Evolutionary conservation across 495 filamentous ascomycete species (phyloP).

Genomic region (Emericellopsis terricola): DNA sequence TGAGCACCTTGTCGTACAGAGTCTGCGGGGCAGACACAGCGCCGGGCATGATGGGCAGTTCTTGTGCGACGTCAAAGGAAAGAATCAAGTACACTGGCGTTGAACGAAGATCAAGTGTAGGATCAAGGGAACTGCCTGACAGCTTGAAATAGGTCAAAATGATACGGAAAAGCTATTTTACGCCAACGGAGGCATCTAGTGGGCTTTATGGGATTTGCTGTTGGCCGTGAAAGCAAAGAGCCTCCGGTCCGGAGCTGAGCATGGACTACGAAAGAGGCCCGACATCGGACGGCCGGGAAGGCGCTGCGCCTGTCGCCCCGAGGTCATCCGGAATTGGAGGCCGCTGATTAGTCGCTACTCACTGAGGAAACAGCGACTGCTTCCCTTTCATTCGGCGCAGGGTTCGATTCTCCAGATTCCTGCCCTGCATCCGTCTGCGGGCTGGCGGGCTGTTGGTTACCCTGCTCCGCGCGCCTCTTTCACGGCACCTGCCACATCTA

Average conservation of each 20-base stretch:
- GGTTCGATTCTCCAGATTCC: too few species aligned
- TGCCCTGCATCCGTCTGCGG: too few species aligned
- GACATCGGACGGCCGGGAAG: constrained; percentile 1
- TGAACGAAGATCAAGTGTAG: too few species aligned
- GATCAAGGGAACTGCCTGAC: too few species aligned
- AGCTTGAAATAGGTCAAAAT: background rate
- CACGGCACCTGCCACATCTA: too few species aligned
- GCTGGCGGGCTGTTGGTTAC: too few species aligned
- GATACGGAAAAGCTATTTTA: background rate
- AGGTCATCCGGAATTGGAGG: background rate
- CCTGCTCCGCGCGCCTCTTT: too few species aligned
- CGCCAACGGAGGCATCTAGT: background rate
- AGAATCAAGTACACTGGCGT: too few species aligned
- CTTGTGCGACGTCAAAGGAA: too few species aligned
- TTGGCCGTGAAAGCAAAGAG: background rate
- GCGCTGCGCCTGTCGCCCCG: background rate
- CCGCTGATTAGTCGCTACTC: background rate
- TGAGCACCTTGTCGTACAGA: constrained; percentile 95
- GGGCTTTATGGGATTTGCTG: background rate
- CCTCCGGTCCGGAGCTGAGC: background rate
- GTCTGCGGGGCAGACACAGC: constrained; percentile 64
- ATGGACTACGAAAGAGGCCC: constrained; percentile 4
- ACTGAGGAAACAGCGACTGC: too few species aligned
- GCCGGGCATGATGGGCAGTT: constrained; percentile 44
- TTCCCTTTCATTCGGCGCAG: too few species aligned